phyloP scores from a whole-genome alignment of 2,329 filamentous ascomycete species.

The Neopestalotiopsis sp. region DNA sequence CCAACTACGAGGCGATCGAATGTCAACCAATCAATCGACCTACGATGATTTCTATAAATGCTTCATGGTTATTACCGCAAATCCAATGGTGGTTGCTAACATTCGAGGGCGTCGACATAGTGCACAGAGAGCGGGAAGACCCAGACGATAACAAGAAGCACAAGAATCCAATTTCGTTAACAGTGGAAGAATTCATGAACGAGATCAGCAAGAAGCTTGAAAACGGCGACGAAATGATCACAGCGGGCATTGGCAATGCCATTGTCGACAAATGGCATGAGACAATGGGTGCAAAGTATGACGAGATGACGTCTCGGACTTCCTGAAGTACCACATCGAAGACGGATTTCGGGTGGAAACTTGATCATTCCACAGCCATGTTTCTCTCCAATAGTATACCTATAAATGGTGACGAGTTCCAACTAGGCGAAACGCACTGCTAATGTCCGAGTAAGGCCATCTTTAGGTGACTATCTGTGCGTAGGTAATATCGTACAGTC shows the following conservation, averaged over 20 bases:
- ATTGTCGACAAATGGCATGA: conserved; percentile 51
- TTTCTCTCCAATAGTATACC: too few species aligned
- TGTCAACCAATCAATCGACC: too few species aligned
- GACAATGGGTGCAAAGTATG: conserved; percentile 38
- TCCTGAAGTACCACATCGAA: too few species aligned
- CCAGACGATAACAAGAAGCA: conserved; percentile 65
- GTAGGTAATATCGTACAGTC: too few species aligned
- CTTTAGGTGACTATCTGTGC: too few species aligned
- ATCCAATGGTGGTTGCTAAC: background rate
- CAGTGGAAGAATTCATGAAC: conserved; percentile 59
- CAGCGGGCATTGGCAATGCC: conserved; percentile 46
- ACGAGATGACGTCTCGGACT: background rate
- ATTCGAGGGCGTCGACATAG: background rate
- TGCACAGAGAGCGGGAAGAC: conserved; percentile 60
- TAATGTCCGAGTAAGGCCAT: too few species aligned
- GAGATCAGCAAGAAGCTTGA: conserved; percentile 50
- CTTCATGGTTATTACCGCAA: background rate
- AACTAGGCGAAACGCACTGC: too few species aligned
- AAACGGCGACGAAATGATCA: conserved; percentile 52
- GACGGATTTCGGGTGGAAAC: too few species aligned
- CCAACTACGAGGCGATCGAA: too few species aligned
- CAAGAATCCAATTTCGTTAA: conserved; percentile 51
- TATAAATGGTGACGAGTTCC: too few species aligned
- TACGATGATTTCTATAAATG: background rate
- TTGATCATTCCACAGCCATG: too few species aligned